Conservation (phyloP, 2,329 filamentous ascomycete genomes). For the Epichloe festucae region DNA sequence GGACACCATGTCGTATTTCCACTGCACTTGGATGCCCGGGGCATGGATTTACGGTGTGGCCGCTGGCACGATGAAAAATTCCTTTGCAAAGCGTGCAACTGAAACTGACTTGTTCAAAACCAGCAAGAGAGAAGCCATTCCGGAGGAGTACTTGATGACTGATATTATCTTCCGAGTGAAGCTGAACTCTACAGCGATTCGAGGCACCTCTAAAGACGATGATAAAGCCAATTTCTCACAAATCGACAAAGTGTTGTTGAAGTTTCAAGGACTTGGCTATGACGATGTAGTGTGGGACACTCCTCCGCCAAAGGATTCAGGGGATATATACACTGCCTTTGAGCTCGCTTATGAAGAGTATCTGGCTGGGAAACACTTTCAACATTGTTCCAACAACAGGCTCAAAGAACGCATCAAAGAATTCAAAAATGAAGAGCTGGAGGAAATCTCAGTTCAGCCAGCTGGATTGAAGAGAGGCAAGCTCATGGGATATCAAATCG, state of each 20-base stretch:
- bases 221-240: slow-evolving; percentile 60
- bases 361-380: slow-evolving; percentile 63
- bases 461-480: slow-evolving; percentile 60
- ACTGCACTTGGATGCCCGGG: slow-evolving; percentile 77
- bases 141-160: slow-evolving; percentile 70
- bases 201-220: slow-evolving; percentile 47
- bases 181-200: slow-evolving; percentile 33
- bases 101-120: slow-evolving; percentile 48
- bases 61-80: slow-evolving; percentile 48
- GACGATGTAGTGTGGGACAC: slow-evolving; percentile 85
- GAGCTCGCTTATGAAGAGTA: slow-evolving; percentile 75
- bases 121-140: slow-evolving; percentile 65
- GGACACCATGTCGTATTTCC: slow-evolving; percentile 66
- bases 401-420: slow-evolving; percentile 56
- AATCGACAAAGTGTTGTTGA: slow-evolving; percentile 65
- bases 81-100: slow-evolving; percentile 61
- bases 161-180: slow-evolving; percentile 83
- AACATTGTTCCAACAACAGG: slow-evolving; percentile 36
- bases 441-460: slow-evolving; percentile 60
- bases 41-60: slow-evolving; percentile 74
- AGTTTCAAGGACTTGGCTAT: slow-evolving; percentile 85
- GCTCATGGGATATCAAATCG: slow-evolving; percentile 85
- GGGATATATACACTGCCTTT: slow-evolving; percentile 65
- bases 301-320: slow-evolving; percentile 53
- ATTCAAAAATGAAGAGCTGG: slow-evolving; percentile 55